Conservation (phyloP, 345 rosid genomes). For the Gossypium bickii region DNA sequence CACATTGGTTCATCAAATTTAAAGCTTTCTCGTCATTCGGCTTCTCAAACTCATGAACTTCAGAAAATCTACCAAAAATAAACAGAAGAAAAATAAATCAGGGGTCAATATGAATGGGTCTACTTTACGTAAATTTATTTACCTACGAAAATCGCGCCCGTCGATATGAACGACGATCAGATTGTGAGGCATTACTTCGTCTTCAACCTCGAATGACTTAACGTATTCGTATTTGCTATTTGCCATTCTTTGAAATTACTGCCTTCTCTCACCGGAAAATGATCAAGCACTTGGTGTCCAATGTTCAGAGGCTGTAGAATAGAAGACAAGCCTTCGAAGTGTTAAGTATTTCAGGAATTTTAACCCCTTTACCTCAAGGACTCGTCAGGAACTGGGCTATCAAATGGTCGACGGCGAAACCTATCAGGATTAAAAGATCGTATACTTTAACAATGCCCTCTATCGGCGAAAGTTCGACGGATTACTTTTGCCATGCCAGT, state of each 20-base stretch:
- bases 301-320: background rate
- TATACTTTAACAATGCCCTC: too few relatives aligned
- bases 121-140: background rate
- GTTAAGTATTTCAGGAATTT: too few relatives aligned
- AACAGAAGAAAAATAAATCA: background rate
- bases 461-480: too few relatives aligned
- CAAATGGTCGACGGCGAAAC: too few relatives aligned
- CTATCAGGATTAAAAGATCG: too few relatives aligned
- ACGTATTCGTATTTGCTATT: slow-evolving; percentile 94
- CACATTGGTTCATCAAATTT: slow-evolving; percentile 71
- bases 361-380: too few relatives aligned
- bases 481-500: too few relatives aligned
- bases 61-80: slow-evolving; percentile 44
- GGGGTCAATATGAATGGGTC: background rate
- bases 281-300: background rate
- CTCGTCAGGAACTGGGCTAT: background rate
- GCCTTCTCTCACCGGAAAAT: too few relatives aligned
- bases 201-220: slow-evolving; percentile 67
- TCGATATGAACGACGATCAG: slow-evolving; percentile 56
- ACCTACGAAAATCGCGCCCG: slow-evolving; percentile 61
- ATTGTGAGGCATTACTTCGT: slow-evolving; percentile 63
- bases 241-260: slow-evolving; percentile 40
- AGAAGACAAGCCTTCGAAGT: background rate
- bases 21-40: slow-evolving; percentile 67
- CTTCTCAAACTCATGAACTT: slow-evolving; percentile 66